A percentile compares a stretch with the other conserved stretches of the same genome.
These are phyloP conservation scores for Teunomyces gatunensis DNA, from an alignment of 805 yeast genomes.

Conservation along the genomic window DNA sequence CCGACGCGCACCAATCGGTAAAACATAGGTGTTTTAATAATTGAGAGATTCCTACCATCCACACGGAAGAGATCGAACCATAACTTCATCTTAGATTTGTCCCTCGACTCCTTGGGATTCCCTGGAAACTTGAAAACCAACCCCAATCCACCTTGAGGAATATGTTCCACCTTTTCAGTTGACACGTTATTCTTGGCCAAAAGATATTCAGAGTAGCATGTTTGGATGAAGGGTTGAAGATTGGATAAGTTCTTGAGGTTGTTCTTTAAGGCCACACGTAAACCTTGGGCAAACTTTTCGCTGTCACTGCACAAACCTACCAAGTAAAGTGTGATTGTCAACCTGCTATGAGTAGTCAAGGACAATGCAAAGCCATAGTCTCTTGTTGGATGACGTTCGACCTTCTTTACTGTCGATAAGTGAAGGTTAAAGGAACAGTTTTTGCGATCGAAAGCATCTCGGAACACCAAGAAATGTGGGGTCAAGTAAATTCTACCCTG, in stretches of 20 bases:
- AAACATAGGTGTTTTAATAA: constrained; percentile 72
- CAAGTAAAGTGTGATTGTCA: constrained; percentile 64
- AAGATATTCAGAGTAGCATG: constrained; percentile 83
- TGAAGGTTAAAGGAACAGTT: constrained; percentile 71
- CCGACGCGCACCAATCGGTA: constrained; percentile 86
- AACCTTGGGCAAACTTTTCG: constrained; percentile 71
- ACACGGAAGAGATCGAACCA: constrained; percentile 90
- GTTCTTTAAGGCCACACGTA: constrained; percentile 59
- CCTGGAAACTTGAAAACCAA: constrained; percentile 86
- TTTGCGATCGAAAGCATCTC: constrained; percentile 64
- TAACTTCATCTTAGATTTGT: constrained; percentile 79
- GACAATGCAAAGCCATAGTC: constrained; percentile 75
- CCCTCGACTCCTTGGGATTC: constrained; percentile 70
- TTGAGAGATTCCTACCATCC: constrained; percentile 80
- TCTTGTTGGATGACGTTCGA: constrained; percentile 78
- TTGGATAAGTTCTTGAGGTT: constrained; percentile 62
- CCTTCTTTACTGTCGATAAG: constrained; percentile 74
- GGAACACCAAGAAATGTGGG: constrained; percentile 71
- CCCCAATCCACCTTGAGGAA: constrained; percentile 87
- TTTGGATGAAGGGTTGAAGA: constrained; percentile 61
- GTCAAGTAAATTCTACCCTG: constrained; percentile 72
- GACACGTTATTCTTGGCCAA: constrained; percentile 56
- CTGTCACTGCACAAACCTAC: constrained; percentile 77
- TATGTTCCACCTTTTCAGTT: constrained; percentile 41
- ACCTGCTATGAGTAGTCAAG: constrained; percentile 64